Evolutionary conservation across 1,284 basidiomycete genomes (phyloP), one percentile per base, ranked within the genome.

Genomic region (Heterobasidion irregulare): DNA sequence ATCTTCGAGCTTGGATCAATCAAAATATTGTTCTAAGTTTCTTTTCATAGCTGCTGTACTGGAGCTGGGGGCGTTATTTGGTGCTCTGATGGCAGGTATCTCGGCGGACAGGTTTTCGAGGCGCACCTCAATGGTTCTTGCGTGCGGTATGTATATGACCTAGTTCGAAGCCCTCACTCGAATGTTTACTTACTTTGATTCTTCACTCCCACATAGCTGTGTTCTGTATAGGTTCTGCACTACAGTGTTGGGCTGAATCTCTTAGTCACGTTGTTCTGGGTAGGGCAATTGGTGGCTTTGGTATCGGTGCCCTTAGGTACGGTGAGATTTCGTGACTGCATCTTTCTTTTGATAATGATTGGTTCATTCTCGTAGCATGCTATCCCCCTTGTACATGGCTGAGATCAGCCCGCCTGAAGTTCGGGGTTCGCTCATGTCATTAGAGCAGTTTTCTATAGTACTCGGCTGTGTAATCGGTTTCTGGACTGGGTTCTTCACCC

Each of bases 341-440:
- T 16, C 16, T 5, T 44, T 4, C 8, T 44, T 44, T 13, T 44
- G 4, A 6, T 8, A 12, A 49, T 57, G 47, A 51, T 34, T 19
- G 18, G 13, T 9, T 18, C 18, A 26, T 46, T 16, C 8, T 7
- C 6, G 8, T 38, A 89, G 86, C 62, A 90, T 88, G 82, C 74
- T 91, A 13, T 82, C 83, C 0, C 87, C 87, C 0, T 70, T 92
- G 6, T 92, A 92, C 68, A 90, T 92, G 75, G 84, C 88, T 0
- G 89, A 92, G 69, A 89, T 92, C 47, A 84, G 83, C 58, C 80
- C 89, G 13, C 87, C 89, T 0, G 89, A 92, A 68, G 76, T 88
- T 0, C 78, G 90, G n/a, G 89, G 89, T 6, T 87, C 89, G 0
- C 76, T 92, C 38, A 78, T 92, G 67, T 83, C 88, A 0, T 73